Conservation (phyloP, 495 filamentous ascomycete species). For the Hypoxylon perforatum region DNA sequence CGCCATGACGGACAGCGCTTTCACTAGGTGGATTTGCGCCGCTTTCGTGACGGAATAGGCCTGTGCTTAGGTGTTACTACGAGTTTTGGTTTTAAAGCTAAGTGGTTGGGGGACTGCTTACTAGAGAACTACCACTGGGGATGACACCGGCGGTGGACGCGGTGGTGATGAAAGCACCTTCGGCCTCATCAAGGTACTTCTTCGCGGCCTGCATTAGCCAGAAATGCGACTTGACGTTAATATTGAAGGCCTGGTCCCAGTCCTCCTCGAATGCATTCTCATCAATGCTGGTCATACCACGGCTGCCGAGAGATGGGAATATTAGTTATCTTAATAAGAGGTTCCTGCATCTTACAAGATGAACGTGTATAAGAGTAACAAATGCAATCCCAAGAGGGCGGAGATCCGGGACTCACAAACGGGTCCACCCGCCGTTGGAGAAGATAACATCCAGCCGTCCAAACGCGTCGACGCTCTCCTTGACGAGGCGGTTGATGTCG, state of each 20-base stretch:
- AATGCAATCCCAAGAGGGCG: no score
- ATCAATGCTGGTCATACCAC: conserved; percentile 62
- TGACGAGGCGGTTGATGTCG: conserved; percentile 57
- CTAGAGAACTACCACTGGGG: conserved; percentile 61
- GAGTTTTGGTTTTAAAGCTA: not conserved
- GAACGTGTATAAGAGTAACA: no score
- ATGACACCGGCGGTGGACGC: conserved; percentile 65
- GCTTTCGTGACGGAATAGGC: conserved; percentile 66
- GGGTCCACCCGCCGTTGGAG: conserved; percentile 69
- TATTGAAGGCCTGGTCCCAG: conserved; percentile 66
- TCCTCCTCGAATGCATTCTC: conserved; percentile 66
- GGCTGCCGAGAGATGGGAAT: conserved; percentile 21
- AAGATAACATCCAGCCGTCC: conserved; percentile 65
- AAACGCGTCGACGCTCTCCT: conserved; percentile 55
- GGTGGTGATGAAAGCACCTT: conserved; percentile 65
- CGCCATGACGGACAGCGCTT: conserved; percentile 61
- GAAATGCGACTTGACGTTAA: conserved; percentile 69
- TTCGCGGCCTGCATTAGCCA: conserved; percentile 64
- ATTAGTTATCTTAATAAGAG: conserved; percentile 9
- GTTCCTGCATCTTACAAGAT: no score
- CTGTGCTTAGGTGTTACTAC: conserved; percentile 33
- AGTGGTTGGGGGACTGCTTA: conserved; percentile 22
- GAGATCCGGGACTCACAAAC: conserved; percentile 38
- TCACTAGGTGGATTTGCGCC: conserved; percentile 66
- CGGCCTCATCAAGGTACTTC: conserved; percentile 57